Base-by-base conservation (phyloP, 163 green algal species). In the Coccomyxa subellipsoidea region DNA sequence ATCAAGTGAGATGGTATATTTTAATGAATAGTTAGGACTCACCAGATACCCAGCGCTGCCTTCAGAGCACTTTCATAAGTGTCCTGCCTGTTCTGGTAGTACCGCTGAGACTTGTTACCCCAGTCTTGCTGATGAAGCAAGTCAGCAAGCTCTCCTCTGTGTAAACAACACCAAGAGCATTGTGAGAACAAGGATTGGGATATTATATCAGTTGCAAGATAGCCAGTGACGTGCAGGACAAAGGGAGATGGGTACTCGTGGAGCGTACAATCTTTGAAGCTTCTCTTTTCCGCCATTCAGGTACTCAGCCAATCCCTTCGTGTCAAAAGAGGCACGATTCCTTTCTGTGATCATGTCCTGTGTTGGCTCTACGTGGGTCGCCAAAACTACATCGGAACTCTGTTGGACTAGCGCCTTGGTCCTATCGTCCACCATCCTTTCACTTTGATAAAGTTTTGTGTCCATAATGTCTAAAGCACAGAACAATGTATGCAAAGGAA, bases 31-130 rank as follows among this genome's bases (percentile, higher is more conserved):
- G 12, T 66, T 12, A 36, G 39, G 76, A 37, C 6, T 73, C 54
- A 95, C 93, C 94, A 97, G 71, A 98, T 96, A 77, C 90, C 92
- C 59, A 97, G 84, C 0, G 92, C 90, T 0, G 84, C 91, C 54
- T 92, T 80, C 76, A 98, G 86, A 6, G 69, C 93, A 18, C 80
- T 71, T 27, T 94, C 87, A 76, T 98, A 96, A 82, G 97, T 92
- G 82, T 98, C 91, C 80, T 96, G 89, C 9, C 95, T 85, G 0
- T 82, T 91, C 25, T 94, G 84, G 80, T 95, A 97, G 88, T 96
- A 91, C 36, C 93, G 87, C 27, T 89, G 77, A 36, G 66, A 87
- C 84, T 98, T 98, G 85, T 95, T 83, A 37, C 81, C 93, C 93
- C 94, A 97, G 0, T 89, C 66, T 5, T 88, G 89, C 21, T 85